Percentiles rank a stretch among this genome's conserved stretches.
phyloP scores from a whole-genome alignment of 2,329 filamentous ascomycete species.

The Cylindrodendrum hubeiense region DNA sequence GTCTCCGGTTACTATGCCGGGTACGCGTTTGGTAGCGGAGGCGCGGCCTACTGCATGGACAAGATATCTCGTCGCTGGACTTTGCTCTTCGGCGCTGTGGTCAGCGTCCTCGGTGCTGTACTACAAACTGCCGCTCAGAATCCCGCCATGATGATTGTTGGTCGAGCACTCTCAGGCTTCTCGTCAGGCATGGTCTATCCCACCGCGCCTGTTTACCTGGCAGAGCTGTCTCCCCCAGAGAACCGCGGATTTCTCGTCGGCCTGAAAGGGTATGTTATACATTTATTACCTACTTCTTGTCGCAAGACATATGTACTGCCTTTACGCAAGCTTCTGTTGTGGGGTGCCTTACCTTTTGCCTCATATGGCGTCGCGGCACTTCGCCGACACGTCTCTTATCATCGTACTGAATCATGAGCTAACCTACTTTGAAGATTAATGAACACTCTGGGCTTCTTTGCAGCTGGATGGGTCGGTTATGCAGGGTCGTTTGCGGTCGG shows the following conservation, averaged over 20 bases:
- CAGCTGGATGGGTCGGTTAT: slow-evolving; percentile 39
- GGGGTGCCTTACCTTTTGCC: too few species aligned
- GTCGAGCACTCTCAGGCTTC: slow-evolving; percentile 56
- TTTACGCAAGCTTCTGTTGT: too few species aligned
- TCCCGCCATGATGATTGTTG: slow-evolving; percentile 55
- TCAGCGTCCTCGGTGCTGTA: slow-evolving; percentile 51
- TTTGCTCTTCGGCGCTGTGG: slow-evolving; percentile 9
- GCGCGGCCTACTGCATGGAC: slow-evolving; percentile 24
- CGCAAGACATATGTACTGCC: too few species aligned
- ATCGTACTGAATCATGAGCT: too few species aligned
- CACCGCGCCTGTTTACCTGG: slow-evolving; percentile 50
- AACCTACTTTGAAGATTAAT: slow-evolving; percentile 24
- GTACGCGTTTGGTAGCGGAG: slow-evolving; percentile 22
- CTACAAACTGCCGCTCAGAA: slow-evolving; percentile 55
- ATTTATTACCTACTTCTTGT: too few species aligned
- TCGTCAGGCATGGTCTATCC: slow-evolving; percentile 51
- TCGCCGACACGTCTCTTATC: too few species aligned
- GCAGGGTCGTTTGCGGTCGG: slow-evolving; percentile 48
- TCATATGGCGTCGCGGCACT: too few species aligned
- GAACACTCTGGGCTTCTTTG: slow-evolving; percentile 33
- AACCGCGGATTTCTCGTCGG: slow-evolving; percentile 58
- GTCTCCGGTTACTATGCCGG: slow-evolving; percentile 28
- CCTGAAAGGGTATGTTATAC: slow-evolving; percentile 44
- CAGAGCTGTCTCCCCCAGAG: slow-evolving; percentile 58
- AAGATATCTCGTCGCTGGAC: slow-evolving; percentile 27